Conservation (phyloP, 768 basidiomycete species). For the Mycena kentingensis region DNA sequence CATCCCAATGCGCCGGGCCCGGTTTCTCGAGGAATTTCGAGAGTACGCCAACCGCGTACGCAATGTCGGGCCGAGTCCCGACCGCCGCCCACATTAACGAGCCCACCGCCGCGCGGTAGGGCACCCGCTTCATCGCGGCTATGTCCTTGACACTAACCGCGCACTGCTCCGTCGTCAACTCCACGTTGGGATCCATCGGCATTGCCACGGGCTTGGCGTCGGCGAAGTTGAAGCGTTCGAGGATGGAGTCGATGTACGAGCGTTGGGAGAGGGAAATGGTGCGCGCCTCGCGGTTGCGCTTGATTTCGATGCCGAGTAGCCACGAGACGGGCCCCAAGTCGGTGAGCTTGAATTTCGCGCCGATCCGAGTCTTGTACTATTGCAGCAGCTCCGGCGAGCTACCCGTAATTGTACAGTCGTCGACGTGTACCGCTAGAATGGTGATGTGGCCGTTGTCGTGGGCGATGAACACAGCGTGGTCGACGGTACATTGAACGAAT, state of each 20-base stretch:
- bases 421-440: slow-evolving; percentile 15
- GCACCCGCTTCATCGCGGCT: slow-evolving; percentile 3
- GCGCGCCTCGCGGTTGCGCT: slow-evolving; percentile 10
- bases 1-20: slow-evolving; percentile 13
- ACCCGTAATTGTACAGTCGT: slow-evolving; percentile 27
- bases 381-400: slow-evolving; percentile 21
- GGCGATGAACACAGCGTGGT: slow-evolving; percentile 17
- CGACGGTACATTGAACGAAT: not conserved
- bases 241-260: slow-evolving; percentile 24
- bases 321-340: slow-evolving; percentile 28
- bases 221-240: slow-evolving; percentile 19
- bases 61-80: too few species aligned
- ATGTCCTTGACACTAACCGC: not conserved
- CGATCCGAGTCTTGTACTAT: not conserved
- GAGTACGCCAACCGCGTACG: slow-evolving; percentile 15
- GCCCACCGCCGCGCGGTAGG: slow-evolving; percentile 15
- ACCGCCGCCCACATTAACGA: slow-evolving; percentile 20
- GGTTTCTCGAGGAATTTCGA: slow-evolving; percentile 19
- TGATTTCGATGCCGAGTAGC: slow-evolving; percentile 30
- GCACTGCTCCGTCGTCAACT: slow-evolving; percentile 3
- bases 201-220: too few species aligned
- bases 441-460: slow-evolving; percentile 2
- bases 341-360: slow-evolving; percentile 18
- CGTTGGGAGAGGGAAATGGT: slow-evolving; percentile 28
- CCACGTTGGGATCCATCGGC: slow-evolving; percentile 17